Base-by-base conservation (phyloP, 2,329 filamentous ascomycete species). In the Nannizziopsis barbatae region DNA sequence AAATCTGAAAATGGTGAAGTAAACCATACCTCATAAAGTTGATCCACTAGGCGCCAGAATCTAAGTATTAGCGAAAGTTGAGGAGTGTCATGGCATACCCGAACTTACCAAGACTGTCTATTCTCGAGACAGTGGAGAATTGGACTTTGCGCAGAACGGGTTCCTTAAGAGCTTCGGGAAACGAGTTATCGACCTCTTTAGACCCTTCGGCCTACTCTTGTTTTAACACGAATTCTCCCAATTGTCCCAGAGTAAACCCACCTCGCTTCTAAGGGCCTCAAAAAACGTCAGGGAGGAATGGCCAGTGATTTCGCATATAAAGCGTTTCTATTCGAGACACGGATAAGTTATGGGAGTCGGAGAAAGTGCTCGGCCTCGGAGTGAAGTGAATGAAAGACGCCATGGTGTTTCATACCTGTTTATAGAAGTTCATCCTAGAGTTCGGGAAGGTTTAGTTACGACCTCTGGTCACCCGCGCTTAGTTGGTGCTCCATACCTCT, bases 231-330 rank as follows among this genome's bases (percentile, higher is more conserved):
- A 17, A 42, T 20, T 12, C 32, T 15, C 40, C 15, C 37, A 35
- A 39, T 31, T 17, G 14, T 14, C 11, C 6, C 22, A 12, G 2
- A 30, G 14, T 10, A 32, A 6, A 71, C 81, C 55, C 75, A 93
- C 87, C 79, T 95, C 88, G 69, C 87, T 94, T 66, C 86, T 81
- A 27, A 90, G 76, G 20, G 92, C 92, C 57, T 95, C 87, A 61
- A 95, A 95, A 66, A 93, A 98, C 2, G 80, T 90, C 56, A 95
- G 73, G 46, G 84, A 84, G 27, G 88, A 93, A 65, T 94, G 90
- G 47, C 92, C 92, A 10, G 88, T 95, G 56, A 96, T 93, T 63
- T 94, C 86, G 67, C 93, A 95, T 52, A 93, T 95, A 66, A 96
- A 98, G 48, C 84, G 81, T 61, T 81, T 86, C 81, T 90, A 58